A percentile compares a stretch with the other conserved stretches of the same genome.
These are phyloP conservation scores for Luvunga scandens DNA, from an alignment of 345 rosid species.

Conservation along the genomic window DNA sequence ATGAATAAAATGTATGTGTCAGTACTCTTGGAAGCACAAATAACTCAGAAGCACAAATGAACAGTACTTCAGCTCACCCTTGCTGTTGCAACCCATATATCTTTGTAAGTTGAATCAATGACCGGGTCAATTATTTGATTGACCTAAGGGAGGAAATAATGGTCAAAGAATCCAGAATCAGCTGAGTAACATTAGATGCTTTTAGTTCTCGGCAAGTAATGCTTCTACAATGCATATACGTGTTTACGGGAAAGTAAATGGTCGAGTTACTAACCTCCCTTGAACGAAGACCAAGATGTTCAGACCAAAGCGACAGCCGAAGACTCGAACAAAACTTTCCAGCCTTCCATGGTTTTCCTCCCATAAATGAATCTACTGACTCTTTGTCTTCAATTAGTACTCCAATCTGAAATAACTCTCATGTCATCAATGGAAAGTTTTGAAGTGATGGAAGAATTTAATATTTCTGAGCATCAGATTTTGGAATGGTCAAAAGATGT, in stretches of 20 bases:
- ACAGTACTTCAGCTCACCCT: constrained; percentile 44
- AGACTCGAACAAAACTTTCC: constrained; percentile 83
- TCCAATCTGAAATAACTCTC: constrained; percentile 58
- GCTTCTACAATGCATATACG: background rate
- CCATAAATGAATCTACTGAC: constrained; percentile 78
- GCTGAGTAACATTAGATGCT: constrained; percentile 4
- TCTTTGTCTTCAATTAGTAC: constrained; percentile 91
- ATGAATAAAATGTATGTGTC: constrained; percentile 11
- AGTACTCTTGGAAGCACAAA: constrained; percentile 1
- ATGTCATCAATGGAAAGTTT: background rate
- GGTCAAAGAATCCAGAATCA: constrained; percentile 14
- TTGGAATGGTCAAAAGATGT: background rate
- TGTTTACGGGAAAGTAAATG: background rate
- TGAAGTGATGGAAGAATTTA: background rate
- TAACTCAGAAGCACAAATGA: background rate
- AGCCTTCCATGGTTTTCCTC: constrained; percentile 94
- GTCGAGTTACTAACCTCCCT: constrained; percentile 58
- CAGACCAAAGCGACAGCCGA: constrained; percentile 92
- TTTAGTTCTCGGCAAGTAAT: background rate
- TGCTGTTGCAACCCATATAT: constrained; percentile 82
- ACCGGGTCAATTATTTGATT: constrained; percentile 75
- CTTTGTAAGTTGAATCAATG: constrained; percentile 81
- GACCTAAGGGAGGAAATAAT: constrained; percentile 40
- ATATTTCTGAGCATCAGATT: background rate
- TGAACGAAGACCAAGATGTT: constrained; percentile 83